Conservation (phyloP, 2,329 filamentous ascomycete species). For the Aspergillus sp. region DNA sequence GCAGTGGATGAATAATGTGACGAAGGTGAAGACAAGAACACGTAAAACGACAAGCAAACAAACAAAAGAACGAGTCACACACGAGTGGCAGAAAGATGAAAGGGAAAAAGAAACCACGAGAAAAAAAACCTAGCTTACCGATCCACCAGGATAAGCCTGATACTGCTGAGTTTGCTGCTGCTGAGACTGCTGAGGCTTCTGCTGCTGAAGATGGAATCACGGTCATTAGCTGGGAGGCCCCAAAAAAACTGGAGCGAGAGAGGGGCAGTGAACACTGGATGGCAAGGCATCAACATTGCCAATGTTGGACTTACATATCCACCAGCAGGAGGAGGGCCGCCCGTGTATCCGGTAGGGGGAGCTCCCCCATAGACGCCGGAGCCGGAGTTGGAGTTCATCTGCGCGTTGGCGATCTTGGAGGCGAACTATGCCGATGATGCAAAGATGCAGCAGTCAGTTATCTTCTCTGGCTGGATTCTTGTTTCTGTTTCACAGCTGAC, state of each 20-base stretch:
- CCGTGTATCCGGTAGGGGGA: slow-evolving; percentile 39
- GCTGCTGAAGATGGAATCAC: slow-evolving; percentile 2
- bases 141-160: slow-evolving; percentile 52
- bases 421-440: slow-evolving; percentile 32
- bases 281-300: slow-evolving; percentile 3
- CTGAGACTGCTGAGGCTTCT: slow-evolving; percentile 11
- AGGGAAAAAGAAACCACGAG: slow-evolving; percentile 10
- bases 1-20: slow-evolving; percentile 16
- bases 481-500: slow-evolving; percentile 7
- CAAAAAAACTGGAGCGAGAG: background rate
- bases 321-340: slow-evolving; percentile 40
- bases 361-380: slow-evolving; percentile 33
- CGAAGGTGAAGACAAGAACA: slow-evolving; percentile 9
- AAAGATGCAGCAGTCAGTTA: slow-evolving; percentile 17
- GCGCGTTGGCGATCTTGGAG: slow-evolving; percentile 41
- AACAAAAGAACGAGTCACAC: slow-evolving; percentile 1
- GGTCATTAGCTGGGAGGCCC: slow-evolving; percentile 1
- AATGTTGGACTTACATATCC: slow-evolving; percentile 53
- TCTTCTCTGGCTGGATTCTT: background rate
- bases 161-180: slow-evolving; percentile 46
- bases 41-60: slow-evolving; percentile 7
- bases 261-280: slow-evolving; percentile 9
- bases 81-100: slow-evolving; percentile 10
- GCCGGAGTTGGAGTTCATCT: slow-evolving; percentile 26
- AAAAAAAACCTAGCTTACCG: slow-evolving; percentile 34